Percentiles rank a stretch among this genome's conserved stretches.
phyloP scores from a whole-genome alignment of 2,329 filamentous ascomycete genomes.

The Nectriaceae sp. region DNA sequence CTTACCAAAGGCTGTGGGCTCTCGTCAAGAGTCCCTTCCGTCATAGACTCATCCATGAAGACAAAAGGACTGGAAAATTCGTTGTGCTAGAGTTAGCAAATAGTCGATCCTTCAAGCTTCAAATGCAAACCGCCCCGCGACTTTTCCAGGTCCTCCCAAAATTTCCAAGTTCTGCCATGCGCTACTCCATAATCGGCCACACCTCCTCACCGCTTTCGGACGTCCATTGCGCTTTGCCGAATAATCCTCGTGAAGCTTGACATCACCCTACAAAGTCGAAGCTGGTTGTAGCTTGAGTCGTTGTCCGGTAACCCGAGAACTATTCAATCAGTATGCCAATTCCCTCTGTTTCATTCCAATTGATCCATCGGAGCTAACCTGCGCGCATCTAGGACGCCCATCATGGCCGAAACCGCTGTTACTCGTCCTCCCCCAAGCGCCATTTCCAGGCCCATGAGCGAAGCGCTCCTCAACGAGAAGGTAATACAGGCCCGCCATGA shows the following conservation, averaged over 20 bases:
- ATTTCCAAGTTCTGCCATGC: conserved; percentile 50
- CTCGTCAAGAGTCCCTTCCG: conserved; percentile 8
- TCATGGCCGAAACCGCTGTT: conserved; percentile 56
- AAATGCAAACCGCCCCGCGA: conserved; percentile 27
- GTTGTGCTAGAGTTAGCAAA: conserved; percentile 9
- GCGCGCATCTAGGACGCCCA: conserved; percentile 23
- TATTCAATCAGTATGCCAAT: conserved; percentile 26
- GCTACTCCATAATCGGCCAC: conserved; percentile 24
- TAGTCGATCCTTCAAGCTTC: too few relatives aligned
- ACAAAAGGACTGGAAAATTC: conserved; percentile 1
- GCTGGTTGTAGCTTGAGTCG: conserved; percentile 33
- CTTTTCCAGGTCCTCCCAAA: conserved; percentile 35
- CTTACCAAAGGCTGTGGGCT: conserved; percentile 15
- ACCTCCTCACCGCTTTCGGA: conserved; percentile 47
- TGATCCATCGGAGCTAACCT: conserved; percentile 21
- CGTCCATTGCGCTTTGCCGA: conserved; percentile 37
- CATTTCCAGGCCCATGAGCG: conserved; percentile 86
- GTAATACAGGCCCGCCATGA: conserved; percentile 58
- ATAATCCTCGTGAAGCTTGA: conserved; percentile 39
- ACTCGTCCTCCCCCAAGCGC: conserved; percentile 57
- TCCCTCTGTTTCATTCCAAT: background rate
- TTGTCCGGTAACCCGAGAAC: conserved; percentile 22
- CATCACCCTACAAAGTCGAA: conserved; percentile 35
- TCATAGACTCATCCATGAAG: conserved; percentile 25
- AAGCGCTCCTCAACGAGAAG: conserved; percentile 99